Evolutionary conservation across 2,329 filamentous ascomycete genomes (phyloP).

Genomic region (Cladophialophora exuberans): DNA sequence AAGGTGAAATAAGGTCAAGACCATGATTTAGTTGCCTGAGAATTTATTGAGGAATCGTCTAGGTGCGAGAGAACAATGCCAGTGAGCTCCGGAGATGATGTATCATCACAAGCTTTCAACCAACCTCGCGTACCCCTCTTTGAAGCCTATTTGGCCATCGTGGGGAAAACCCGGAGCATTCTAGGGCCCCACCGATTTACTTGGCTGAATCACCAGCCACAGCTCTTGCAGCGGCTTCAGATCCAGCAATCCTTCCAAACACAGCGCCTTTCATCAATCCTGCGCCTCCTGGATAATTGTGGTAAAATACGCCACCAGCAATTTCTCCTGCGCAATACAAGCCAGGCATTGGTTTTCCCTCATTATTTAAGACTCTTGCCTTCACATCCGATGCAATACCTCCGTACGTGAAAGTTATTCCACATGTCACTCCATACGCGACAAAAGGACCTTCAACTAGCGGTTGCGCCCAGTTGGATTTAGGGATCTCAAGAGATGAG

Average conservation of each 20-base stretch:
- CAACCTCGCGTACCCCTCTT: too few relatives aligned
- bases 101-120: too few relatives aligned
- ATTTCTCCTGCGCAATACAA: slow-evolving; percentile 67
- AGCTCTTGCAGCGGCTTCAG: slow-evolving; percentile 40
- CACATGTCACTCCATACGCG: slow-evolving; percentile 65
- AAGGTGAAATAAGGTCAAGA: too few relatives aligned
- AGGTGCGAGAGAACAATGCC: too few relatives aligned
- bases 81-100: too few relatives aligned
- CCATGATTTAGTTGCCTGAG: too few relatives aligned
- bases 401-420: slow-evolving; percentile 70
- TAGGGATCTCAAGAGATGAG: slow-evolving; percentile 49
- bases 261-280: slow-evolving; percentile 64
- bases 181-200: too few relatives aligned
- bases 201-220: too few relatives aligned
- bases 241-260: slow-evolving; percentile 53
- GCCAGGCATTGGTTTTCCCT: slow-evolving; percentile 38
- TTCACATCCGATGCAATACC: slow-evolving; percentile 33
- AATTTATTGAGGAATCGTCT: too few relatives aligned
- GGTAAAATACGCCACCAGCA: slow-evolving; percentile 65
- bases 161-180: too few relatives aligned
- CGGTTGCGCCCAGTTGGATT: slow-evolving; percentile 68
- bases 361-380: slow-evolving; percentile 32
- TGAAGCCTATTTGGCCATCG: too few relatives aligned
- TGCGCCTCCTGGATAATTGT: slow-evolving; percentile 66
- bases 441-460: slow-evolving; percentile 61